These are phyloP conservation scores for Ganoderma multipileum DNA, from an alignment of 1,284 basidiomycete genomes.

Conservation along the genomic window DNA sequence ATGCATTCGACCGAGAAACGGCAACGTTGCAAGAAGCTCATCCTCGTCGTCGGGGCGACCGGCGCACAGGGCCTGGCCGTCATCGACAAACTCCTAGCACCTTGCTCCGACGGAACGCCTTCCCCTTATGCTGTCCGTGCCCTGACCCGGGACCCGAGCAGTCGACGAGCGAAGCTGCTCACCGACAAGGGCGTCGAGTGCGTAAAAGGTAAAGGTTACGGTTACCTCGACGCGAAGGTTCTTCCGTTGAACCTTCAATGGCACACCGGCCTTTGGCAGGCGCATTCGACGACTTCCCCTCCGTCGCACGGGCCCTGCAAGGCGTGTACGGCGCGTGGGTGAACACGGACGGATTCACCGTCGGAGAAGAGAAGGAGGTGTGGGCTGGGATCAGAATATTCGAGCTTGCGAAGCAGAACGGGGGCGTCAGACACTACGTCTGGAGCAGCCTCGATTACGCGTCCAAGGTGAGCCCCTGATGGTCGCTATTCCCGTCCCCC, in stretches of 20 bases:
- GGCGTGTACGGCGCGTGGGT: slow-evolving; percentile 54
- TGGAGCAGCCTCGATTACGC: slow-evolving; percentile 56
- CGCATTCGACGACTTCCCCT: slow-evolving; percentile 40
- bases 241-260: not conserved
- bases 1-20: not conserved
- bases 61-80: slow-evolving; percentile 57
- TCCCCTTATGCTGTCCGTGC: slow-evolving; percentile 55
- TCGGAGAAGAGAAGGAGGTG: slow-evolving; percentile 52
- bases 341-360: slow-evolving; percentile 55
- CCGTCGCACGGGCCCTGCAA: slow-evolving; percentile 44
- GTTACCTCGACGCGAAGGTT: not conserved
- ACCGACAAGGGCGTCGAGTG: slow-evolving; percentile 48
- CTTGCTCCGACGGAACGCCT: slow-evolving; percentile 45
- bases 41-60: slow-evolving; percentile 59
- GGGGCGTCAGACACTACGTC: slow-evolving; percentile 50
- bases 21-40: slow-evolving; percentile 39
- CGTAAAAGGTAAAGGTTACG: slow-evolving; percentile 45
- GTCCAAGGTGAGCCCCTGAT: slow-evolving; percentile 46
- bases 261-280: slow-evolving; percentile 21
- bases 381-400: slow-evolving; percentile 53
- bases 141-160: slow-evolving; percentile 51
- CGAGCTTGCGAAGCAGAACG: slow-evolving; percentile 50
- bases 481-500: not conserved
- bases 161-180: slow-evolving; percentile 46
- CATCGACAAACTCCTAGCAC: slow-evolving; percentile 50